Evolutionary conservation across 1,139 yeast genomes (phyloP).

Genomic region (Meyerozyma sp.): DNA sequence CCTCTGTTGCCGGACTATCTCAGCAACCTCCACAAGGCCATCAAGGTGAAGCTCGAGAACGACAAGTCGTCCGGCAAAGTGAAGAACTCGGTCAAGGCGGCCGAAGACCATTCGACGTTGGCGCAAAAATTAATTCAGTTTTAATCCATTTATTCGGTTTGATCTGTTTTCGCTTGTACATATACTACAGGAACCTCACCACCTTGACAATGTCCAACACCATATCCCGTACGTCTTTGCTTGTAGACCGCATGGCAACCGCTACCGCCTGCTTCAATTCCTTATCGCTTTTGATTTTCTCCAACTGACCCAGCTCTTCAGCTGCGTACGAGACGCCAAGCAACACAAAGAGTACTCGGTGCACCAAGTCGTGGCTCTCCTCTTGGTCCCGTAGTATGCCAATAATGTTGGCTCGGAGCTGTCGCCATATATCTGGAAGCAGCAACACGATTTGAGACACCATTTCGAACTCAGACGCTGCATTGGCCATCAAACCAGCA

Average conservation of each 20-base stretch:
- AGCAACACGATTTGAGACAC: constrained; percentile 29
- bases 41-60: constrained; percentile 48
- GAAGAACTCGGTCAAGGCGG: constrained; percentile 24
- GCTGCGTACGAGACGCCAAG: constrained; percentile 25
- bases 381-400: constrained; percentile 26
- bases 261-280: constrained; percentile 17
- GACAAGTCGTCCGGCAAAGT: constrained; percentile 32
- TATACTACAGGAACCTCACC: constrained; percentile 7
- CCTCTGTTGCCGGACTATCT: constrained; percentile 46
- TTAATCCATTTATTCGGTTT: constrained; percentile 14
- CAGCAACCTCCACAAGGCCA: constrained; percentile 54
- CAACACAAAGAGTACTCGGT: constrained; percentile 31
- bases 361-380: constrained; percentile 24
- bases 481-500: constrained; percentile 46
- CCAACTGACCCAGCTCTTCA: constrained; percentile 7
- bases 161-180: background rate
- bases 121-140: constrained; percentile 37
- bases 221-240: constrained; percentile 16
- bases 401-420: constrained; percentile 17
- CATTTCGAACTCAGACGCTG: constrained; percentile 42
- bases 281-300: constrained; percentile 8
- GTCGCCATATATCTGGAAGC: constrained; percentile 17
- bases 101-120: constrained; percentile 13
- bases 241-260: constrained; percentile 9
- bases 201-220: constrained; percentile 17